A percentile compares a stretch with the other conserved stretches of the same genome.
Conservation (phyloP, 257 asterid genomes). For the Gynochthodes officinalis region DNA sequence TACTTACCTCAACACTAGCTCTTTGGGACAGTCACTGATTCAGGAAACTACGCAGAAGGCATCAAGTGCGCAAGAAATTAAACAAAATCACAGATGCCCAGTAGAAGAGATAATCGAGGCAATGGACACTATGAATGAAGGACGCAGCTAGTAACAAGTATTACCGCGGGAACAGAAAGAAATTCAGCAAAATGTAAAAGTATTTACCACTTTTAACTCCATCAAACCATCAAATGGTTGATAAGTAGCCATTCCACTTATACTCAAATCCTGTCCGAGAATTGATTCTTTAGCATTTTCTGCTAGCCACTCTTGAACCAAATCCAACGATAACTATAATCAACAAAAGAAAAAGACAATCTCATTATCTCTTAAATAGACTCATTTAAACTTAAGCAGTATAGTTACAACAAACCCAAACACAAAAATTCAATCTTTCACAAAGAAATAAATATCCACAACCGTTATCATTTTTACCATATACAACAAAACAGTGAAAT, state of each 20-base stretch:
- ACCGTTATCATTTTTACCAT: too few relatives aligned
- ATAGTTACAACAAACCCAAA: background rate
- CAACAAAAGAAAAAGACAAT: slow-evolving; percentile 4
- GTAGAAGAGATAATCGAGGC: background rate
- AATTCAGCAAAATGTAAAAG: background rate
- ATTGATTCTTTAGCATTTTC: slow-evolving; percentile 38
- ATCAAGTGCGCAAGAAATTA: background rate
- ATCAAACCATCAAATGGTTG: slow-evolving; percentile 59
- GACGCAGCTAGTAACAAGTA: background rate
- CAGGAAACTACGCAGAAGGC: background rate
- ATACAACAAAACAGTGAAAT: background rate
- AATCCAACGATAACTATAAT: slow-evolving; percentile 45
- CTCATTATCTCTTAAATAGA: background rate
- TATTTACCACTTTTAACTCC: slow-evolving; percentile 56
- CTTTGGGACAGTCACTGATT: background rate
- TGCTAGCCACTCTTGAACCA: slow-evolving; percentile 55
- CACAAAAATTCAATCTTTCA: background rate
- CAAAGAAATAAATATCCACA: background rate
- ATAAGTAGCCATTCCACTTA: slow-evolving; percentile 41
- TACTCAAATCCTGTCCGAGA: slow-evolving; percentile 32
- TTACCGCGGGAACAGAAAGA: background rate
- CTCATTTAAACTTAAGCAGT: background rate
- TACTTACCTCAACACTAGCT: too few relatives aligned
- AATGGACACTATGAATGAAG: background rate
- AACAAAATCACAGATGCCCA: background rate